Evolutionary conservation across 192 early-diverging fungal genomes (phyloP), one percentile per base, ranked within the genome.

Genomic region (Dispira parvispora): DNA sequence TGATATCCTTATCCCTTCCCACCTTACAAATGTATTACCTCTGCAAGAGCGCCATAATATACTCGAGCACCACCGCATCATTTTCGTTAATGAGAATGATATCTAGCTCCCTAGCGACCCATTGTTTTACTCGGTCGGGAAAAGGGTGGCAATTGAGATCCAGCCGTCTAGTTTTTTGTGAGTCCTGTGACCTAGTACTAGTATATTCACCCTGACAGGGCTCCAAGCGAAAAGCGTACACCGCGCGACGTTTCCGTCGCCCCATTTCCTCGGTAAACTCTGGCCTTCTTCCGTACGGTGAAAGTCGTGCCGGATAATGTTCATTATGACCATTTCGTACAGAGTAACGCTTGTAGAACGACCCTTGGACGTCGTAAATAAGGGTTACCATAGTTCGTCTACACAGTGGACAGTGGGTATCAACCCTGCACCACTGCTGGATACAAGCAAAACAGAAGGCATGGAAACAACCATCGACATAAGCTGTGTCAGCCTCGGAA

Each of bases 381-480:
- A 57, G 10, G 14, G 27, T n/a, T 18, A 26, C 27, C 26, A 57
- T 38, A 38, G 55, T 26, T 8, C 27, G 21, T 28, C 38, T 57
- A 8, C 55, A 57, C 21, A 57, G 55, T 38, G 55, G 55, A 14
- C 55, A 57, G 0, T 38, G 55, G 18, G 55, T 18, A 27, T 57
- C 55, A n/a, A 32, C 26, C 14, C 38, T 38, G 55, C 26, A 57
- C 55, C 55, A 57, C 26, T 57, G 55, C 27, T n/a, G 28, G 18
- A 57, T 57, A 57, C 55, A 57, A 18, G 55, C 10, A 57, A 57
- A 38, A 14, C 55, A 57, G 16, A 28, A 57, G 21, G n/a, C 27
- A 14, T 57, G 55, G 55, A 26, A 57, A 18, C 55, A 57, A 28
- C 55, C 55, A 16, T 27, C 21, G 38, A 57, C 38, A 28, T 32